Percentiles rank a stretch among this genome's conserved stretches.
These are phyloP conservation scores for Colletotrichum tanaceti DNA, from an alignment of 2,329 filamentous ascomycete species.

Conservation along the genomic window DNA sequence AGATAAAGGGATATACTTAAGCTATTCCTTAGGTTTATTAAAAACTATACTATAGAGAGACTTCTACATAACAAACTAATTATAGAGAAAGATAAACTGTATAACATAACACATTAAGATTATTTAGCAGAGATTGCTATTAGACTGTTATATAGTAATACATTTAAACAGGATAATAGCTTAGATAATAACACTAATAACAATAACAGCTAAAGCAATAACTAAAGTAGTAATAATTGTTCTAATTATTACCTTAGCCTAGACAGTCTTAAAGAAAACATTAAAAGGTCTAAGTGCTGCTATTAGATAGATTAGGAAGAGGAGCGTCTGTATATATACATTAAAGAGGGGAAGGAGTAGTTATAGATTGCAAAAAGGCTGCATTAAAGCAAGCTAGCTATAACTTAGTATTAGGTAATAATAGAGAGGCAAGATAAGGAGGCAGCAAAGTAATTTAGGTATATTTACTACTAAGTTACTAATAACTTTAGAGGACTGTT, in stretches of 20 bases:
- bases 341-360: constrained; percentile 19
- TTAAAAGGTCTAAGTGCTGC: constrained; percentile 3
- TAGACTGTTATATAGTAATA: not conserved
- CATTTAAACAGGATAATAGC: not conserved
- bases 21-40: constrained; percentile 12
- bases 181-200: not conserved
- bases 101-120: not conserved
- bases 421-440: not conserved
- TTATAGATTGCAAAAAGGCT: constrained; percentile 18
- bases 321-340: constrained; percentile 1
- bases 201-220: not conserved
- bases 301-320: constrained; percentile 10
- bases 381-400: constrained; percentile 5
- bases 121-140: not conserved
- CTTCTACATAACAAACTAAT: not conserved
- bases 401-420: constrained; percentile 6
- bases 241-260: not conserved
- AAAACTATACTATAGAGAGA: constrained; percentile 13
- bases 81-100: not conserved
- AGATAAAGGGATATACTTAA: constrained; percentile 4
- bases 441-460: constrained; percentile 1
- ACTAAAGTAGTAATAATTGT: not conserved
- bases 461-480: not conserved
- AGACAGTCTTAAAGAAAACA: not conserved
- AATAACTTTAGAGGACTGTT: not conserved